Evolutionary conservation across 2,329 filamentous ascomycete genomes (phyloP).

Genomic region (Alternaria ethzedia): DNA sequence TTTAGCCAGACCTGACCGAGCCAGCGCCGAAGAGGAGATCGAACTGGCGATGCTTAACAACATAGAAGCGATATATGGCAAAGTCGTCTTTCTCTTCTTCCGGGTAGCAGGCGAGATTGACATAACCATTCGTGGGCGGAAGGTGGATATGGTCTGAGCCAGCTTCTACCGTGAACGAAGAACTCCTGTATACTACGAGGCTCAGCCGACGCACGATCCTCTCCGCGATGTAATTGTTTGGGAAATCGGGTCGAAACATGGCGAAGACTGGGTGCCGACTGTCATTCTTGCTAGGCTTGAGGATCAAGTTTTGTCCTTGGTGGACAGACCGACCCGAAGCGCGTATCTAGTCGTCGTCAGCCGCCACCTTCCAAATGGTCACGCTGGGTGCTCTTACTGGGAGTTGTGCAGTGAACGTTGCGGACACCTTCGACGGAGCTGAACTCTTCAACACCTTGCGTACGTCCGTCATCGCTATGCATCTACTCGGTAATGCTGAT

Average conservation of each 20-base stretch:
- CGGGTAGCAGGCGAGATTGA: background rate
- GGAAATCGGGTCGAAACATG: background rate
- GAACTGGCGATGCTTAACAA: conserved; percentile 5
- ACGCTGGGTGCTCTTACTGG: background rate
- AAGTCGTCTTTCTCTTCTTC: background rate
- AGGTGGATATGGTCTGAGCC: background rate
- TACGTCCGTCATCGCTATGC: background rate
- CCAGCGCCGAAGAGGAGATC: conserved; percentile 5
- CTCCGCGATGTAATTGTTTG: background rate
- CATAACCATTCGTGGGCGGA: background rate
- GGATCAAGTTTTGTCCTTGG: background rate
- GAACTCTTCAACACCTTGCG: background rate
- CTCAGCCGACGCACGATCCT: background rate
- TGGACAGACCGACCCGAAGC: background rate
- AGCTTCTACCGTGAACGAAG: background rate
- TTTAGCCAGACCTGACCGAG: background rate
- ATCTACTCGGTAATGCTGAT: background rate
- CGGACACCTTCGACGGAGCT: background rate
- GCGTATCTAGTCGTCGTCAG: background rate
- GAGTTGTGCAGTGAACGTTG: background rate
- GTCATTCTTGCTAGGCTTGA: background rate
- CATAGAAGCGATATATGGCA: conserved; percentile 1
- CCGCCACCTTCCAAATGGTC: background rate
- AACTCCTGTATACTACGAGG: background rate
- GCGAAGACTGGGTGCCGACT: background rate